Conservation (phyloP, 179 eudicot genomes). For the Patellifolia procumbens region DNA sequence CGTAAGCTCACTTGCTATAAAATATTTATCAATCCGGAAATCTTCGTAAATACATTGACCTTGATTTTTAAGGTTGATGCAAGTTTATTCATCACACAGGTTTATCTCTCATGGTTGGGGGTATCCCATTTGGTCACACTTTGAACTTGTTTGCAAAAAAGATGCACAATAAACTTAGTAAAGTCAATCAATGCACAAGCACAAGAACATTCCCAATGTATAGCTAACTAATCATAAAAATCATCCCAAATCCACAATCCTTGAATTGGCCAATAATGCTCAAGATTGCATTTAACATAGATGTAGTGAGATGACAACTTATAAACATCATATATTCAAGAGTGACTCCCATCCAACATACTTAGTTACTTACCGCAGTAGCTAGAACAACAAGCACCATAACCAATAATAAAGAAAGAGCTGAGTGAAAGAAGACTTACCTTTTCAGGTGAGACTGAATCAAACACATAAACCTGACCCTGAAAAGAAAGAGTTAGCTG, state of each 20-base stretch:
- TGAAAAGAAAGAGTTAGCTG: constrained; percentile 52
- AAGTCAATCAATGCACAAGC: no score
- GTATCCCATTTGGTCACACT: no score
- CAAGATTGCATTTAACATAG: neutral
- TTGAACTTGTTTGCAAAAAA: no score
- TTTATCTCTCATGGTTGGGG: no score
- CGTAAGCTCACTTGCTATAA: neutral
- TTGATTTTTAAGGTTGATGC: neutral
- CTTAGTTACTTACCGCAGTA: neutral
- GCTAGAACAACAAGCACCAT: neutral
- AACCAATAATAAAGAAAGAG: neutral
- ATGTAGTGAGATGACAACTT: neutral
- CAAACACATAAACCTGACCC: constrained; percentile 50
- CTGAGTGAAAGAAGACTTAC: constrained; percentile 19
- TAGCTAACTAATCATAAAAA: neutral
- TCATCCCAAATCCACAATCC: neutral
- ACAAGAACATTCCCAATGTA: neutral
- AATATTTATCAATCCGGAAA: neutral
- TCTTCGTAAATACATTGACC: neutral
- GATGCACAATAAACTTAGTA: no score
- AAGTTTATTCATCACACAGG: neutral
- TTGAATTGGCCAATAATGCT: neutral
- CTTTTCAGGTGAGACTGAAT: constrained; percentile 55
- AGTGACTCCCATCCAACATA: no score
- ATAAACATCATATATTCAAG: neutral